Percentiles rank a stretch among this genome's conserved stretches.
Conservation (phyloP, 2,329 filamentous ascomycete species). For the Colletotrichum scovillei region DNA sequence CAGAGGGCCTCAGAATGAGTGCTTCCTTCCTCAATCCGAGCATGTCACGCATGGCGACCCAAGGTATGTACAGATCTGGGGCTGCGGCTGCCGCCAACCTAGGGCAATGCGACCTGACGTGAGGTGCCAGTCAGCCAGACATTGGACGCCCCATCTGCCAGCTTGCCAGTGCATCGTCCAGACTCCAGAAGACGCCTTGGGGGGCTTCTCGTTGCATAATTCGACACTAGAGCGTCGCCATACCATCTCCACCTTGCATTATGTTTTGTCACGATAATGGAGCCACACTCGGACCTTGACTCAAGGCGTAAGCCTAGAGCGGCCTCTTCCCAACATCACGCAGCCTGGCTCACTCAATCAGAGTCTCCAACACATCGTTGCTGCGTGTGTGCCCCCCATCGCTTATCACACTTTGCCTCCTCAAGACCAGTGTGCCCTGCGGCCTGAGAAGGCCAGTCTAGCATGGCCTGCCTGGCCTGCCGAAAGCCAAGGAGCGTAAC, state of each 20-base stretch:
- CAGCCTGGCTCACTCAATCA: neutral
- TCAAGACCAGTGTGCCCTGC: neutral
- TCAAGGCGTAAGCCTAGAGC: conserved; percentile 1
- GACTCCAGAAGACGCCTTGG: too few relatives aligned
- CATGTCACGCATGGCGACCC: conserved; percentile 3
- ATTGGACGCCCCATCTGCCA: conserved; percentile 11
- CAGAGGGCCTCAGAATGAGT: neutral
- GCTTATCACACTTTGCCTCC: conserved; percentile 4
- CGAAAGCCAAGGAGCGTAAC: neutral
- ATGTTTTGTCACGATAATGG: conserved; percentile 14
- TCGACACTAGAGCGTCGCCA: conserved; percentile 4
- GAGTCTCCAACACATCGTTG: neutral
- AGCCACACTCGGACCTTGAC: conserved; percentile 10
- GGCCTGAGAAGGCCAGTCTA: neutral
- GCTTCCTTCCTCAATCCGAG: neutral
- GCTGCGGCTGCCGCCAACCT: neutral
- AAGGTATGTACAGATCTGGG: neutral
- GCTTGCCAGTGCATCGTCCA: neutral
- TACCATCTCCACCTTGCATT: conserved; percentile 4
- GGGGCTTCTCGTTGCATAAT: neutral
- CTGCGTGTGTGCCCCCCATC: neutral
- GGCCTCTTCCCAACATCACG: neutral
- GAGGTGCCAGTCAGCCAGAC: conserved; percentile 9
- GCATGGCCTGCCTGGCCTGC: neutral
- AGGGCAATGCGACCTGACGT: conserved; percentile 8